Evolutionary conservation across 352 stramenopile species (phyloP).

Genomic region (Pythium apleroticum): DNA sequence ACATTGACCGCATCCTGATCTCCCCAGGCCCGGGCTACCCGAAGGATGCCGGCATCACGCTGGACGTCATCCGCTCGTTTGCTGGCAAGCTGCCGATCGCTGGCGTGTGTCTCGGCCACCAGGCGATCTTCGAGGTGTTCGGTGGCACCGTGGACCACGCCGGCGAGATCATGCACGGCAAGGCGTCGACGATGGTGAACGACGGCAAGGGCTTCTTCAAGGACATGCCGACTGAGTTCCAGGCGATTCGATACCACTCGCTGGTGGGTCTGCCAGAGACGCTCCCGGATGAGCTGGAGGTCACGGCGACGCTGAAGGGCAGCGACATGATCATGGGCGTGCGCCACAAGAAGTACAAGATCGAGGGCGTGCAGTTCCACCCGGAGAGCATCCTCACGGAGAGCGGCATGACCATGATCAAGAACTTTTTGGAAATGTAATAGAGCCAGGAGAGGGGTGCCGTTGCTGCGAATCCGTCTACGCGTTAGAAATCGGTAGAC

Average conservation of each 20-base stretch:
- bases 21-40: conserved; percentile 83
- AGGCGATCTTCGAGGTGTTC: conserved; percentile 90
- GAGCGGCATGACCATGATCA: conserved; percentile 79
- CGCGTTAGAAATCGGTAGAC: background rate
- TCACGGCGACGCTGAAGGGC: conserved; percentile 81
- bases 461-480: background rate
- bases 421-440: conserved; percentile 89
- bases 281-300: conserved; percentile 69
- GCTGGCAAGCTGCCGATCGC: conserved; percentile 81
- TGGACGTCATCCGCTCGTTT: conserved; percentile 82
- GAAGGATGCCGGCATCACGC: conserved; percentile 80
- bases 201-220: conserved; percentile 87
- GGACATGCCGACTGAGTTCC: conserved; percentile 74
- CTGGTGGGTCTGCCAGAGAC: conserved; percentile 83
- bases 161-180: conserved; percentile 88
- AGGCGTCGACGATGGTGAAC: conserved; percentile 81
- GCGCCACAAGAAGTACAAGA: conserved; percentile 82
- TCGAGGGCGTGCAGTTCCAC: conserved; percentile 90
- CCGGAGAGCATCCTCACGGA: conserved; percentile 87
- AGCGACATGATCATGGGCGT: conserved; percentile 90
- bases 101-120: conserved; percentile 80
- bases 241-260: conserved; percentile 88
- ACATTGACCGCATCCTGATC: conserved; percentile 87
- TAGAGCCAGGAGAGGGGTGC: background rate
- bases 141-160: conserved; percentile 82